Evolutionary conservation across 192 early-diverging fungal genomes (phyloP), one percentile per base, ranked within the genome.

Genomic region (Entophlyctis helioformis): DNA sequence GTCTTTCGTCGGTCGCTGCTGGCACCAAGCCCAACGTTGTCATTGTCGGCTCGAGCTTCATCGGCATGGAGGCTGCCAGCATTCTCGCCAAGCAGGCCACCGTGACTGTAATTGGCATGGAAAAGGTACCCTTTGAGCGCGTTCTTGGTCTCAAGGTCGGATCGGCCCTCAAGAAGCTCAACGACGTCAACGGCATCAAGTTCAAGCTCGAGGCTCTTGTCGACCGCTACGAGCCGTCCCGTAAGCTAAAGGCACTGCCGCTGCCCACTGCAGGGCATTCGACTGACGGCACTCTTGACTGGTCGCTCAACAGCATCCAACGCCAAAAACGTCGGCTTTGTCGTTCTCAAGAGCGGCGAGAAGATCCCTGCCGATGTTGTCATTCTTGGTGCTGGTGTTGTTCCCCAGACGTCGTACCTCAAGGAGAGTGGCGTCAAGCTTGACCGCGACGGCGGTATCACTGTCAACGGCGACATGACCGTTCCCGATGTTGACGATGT

Each of bases 51-150:
- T 73, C 74, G 27, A 62, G 63, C 23, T 80, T 77, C 46, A 77
- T 80, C 53, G 74, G 77, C 12, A 64, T 80, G 71, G 77, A 80
- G 48, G 40, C 69, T 7, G 74, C 71, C 8, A 36, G 69, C 10
- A 50, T 71, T 19, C 52, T 64, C 15, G 54, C 62, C 0, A 59
- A 65, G 48, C 50, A 56, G 24, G 54, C 46, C 2, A 59, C 56
- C n/a, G 69, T 73, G n/a, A 64, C 66, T 4, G 71, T 80, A 1
- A 59, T 78, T 48, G 72, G 72, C n/a, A 63, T 66, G 59, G 70
- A 74, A 35, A 59, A 63, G 45, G 59, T 67, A 16, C 76, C 76
- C 10, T 71, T 79, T 45, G 57, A 67, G 42, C 36, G 63, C 13
- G 66, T 74, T 10, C 60, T 79, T 18, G 76, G 76, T 11, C 22